Evolutionary conservation across 306 rosid species (phyloP).

Genomic region (Gleditsia sinensis): DNA sequence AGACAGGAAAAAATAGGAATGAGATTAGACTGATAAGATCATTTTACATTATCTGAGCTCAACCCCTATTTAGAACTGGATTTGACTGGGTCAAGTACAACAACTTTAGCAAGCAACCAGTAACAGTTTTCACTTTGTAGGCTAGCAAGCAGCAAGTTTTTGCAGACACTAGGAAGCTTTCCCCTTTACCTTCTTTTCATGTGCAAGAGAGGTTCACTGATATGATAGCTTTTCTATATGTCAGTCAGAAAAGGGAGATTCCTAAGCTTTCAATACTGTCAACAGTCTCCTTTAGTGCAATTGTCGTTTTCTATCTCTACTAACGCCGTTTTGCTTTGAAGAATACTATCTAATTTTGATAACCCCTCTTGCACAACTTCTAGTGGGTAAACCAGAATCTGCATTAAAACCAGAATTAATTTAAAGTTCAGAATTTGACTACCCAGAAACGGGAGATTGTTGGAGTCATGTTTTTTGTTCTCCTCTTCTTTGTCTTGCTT

Average conservation of each 20-base stretch:
- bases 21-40: conserved; percentile 33
- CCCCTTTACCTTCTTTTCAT: conserved; percentile 76
- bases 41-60: conserved; percentile 32
- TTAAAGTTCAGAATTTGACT: conserved; percentile 28
- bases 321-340: background rate
- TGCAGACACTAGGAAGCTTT: conserved; percentile 52
- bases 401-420: background rate
- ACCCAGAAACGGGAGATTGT: background rate
- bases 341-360: background rate
- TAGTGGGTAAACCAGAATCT: background rate
- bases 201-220: conserved; percentile 41
- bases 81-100: conserved; percentile 57
- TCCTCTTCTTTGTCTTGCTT: conserved; percentile 35
- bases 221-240: conserved; percentile 44
- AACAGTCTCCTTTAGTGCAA: conserved; percentile 8
- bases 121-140: conserved; percentile 49
- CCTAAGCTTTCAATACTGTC: conserved; percentile 39
- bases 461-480: conserved; percentile 35
- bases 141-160: conserved; percentile 33
- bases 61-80: conserved; percentile 28
- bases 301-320: conserved; percentile 48
- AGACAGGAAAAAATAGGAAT: background rate
- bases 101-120: conserved; percentile 29
- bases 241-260: conserved; percentile 52
- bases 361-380: background rate